Conservation (phyloP, 805 yeast species). For the Myxozyma neotropica region DNA sequence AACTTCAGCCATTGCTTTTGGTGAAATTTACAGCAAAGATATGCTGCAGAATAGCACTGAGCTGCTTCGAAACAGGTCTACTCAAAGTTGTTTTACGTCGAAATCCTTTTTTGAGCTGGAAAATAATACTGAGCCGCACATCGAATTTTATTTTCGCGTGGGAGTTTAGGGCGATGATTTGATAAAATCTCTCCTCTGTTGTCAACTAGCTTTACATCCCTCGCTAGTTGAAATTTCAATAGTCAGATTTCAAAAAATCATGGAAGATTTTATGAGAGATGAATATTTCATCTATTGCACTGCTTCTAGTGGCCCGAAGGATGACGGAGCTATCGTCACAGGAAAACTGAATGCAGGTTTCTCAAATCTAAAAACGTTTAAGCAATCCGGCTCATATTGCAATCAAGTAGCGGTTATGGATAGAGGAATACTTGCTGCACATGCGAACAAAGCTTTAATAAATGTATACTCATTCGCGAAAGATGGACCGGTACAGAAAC, state of each 20-base stretch:
- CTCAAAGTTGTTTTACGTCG: no score
- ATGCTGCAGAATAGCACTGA: no score
- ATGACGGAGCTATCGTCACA: slow-evolving; percentile 14
- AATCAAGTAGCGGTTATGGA: slow-evolving; percentile 9
- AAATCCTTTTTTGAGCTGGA: background rate
- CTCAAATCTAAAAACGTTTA: slow-evolving; percentile 11
- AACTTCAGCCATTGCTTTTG: slow-evolving; percentile 1
- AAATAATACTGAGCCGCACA: slow-evolving; percentile 9
- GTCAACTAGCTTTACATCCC: no score
- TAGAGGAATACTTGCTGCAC: slow-evolving; percentile 14
- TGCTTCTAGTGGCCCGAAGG: slow-evolving; percentile 16
- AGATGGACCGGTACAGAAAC: slow-evolving; percentile 47
- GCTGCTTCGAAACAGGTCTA: no score
- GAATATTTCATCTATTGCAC: slow-evolving; percentile 13
- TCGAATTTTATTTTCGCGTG: background rate
- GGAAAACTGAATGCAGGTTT: slow-evolving; percentile 3
- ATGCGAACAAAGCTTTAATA: slow-evolving; percentile 19
- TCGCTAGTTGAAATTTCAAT: no score
- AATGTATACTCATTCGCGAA: slow-evolving; percentile 17
- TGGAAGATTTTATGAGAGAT: slow-evolving; percentile 12
- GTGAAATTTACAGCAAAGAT: no score
- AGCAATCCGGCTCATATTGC: slow-evolving; percentile 17
- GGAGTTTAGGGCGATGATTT: background rate
- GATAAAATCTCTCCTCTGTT: background rate
- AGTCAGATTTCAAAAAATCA: no score